A percentile compares a stretch with the other conserved stretches of the same genome.
phyloP scores from a whole-genome alignment of 371 early-diverging fungal species.

The Rhizopus delemar region DNA sequence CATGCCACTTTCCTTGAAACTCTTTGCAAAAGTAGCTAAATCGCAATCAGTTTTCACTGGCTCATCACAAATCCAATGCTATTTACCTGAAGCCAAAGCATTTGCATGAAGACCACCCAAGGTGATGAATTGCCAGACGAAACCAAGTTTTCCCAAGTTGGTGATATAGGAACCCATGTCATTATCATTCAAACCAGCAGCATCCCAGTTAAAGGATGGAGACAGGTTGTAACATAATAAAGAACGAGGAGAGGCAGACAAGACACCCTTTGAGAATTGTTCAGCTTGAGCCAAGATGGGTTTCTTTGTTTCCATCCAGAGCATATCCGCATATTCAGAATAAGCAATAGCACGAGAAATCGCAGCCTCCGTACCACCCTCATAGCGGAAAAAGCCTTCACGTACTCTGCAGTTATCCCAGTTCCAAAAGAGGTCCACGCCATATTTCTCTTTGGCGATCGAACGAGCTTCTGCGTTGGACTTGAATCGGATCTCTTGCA shows the following conservation, averaged over 20 bases:
- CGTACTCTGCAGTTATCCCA: conserved; percentile 92
- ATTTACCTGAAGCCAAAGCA: conserved; percentile 61
- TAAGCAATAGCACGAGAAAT: conserved; percentile 88
- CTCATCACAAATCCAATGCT: no score
- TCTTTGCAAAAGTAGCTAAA: conserved; percentile 85
- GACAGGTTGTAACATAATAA: conserved; percentile 95
- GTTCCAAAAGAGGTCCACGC: conserved; percentile 87
- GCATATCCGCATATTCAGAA: conserved; percentile 90
- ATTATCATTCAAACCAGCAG: conserved; percentile 90
- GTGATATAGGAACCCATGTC: conserved; percentile 83
- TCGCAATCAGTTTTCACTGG: no score
- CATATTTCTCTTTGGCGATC: conserved; percentile 69
- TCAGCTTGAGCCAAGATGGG: conserved; percentile 92
- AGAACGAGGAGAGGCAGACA: conserved; percentile 55
- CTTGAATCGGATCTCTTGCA: conserved; percentile 58
- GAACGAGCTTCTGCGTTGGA: conserved; percentile 84
- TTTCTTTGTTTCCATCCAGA: conserved; percentile 98
- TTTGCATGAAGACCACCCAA: conserved; percentile 96
- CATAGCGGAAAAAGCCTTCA: conserved; percentile 96
- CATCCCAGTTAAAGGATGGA: conserved; percentile 97
- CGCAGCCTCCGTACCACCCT: conserved; percentile 92
- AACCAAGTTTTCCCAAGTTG: conserved; percentile 89
- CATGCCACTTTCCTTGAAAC: conserved; percentile 91
- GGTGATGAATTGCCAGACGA: conserved; percentile 98
- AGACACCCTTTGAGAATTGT: conserved; percentile 88